Evolutionary conservation across 2,329 filamentous ascomycete genomes (phyloP).

Genomic region (Trichoderma breve): DNA sequence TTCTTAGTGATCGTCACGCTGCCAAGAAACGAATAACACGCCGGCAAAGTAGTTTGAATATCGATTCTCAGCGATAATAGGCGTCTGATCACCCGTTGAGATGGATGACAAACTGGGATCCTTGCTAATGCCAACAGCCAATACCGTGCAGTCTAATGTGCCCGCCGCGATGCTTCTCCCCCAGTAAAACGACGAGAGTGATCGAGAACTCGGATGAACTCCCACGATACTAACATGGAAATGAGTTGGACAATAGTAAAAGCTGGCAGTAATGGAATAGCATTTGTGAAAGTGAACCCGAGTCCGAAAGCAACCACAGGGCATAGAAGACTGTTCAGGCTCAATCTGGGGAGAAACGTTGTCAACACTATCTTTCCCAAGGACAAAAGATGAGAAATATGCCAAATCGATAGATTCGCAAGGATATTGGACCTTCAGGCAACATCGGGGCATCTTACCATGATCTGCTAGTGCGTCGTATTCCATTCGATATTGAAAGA

Average conservation of each 20-base stretch:
- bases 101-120: slow-evolving; percentile 23
- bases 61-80: slow-evolving; percentile 28
- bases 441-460: background rate
- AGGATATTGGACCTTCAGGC: slow-evolving; percentile 28
- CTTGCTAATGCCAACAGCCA: slow-evolving; percentile 34
- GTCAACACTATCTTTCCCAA: slow-evolving; percentile 51
- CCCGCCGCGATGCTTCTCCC: slow-evolving; percentile 31
- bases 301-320: slow-evolving; percentile 21
- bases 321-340: slow-evolving; percentile 1
- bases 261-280: slow-evolving; percentile 30
- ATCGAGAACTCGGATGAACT: slow-evolving; percentile 42
- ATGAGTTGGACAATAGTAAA: slow-evolving; percentile 41
- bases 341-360: slow-evolving; percentile 30
- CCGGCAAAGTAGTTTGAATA: slow-evolving; percentile 30
- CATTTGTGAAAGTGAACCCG: slow-evolving; percentile 37
- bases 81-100: slow-evolving; percentile 28
- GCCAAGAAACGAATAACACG: slow-evolving; percentile 42
- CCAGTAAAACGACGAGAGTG: slow-evolving; percentile 40
- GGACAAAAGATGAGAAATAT: slow-evolving; percentile 45
- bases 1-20: slow-evolving; percentile 43
- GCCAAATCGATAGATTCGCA: slow-evolving; percentile 33
- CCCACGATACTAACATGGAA: slow-evolving; percentile 42
- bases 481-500: background rate
- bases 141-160: slow-evolving; percentile 33
- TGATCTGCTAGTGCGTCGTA: background rate